These are phyloP conservation scores for Phytophthora ohioensis DNA, from an alignment of 352 stramenopile genomes.

Conservation along the genomic window DNA sequence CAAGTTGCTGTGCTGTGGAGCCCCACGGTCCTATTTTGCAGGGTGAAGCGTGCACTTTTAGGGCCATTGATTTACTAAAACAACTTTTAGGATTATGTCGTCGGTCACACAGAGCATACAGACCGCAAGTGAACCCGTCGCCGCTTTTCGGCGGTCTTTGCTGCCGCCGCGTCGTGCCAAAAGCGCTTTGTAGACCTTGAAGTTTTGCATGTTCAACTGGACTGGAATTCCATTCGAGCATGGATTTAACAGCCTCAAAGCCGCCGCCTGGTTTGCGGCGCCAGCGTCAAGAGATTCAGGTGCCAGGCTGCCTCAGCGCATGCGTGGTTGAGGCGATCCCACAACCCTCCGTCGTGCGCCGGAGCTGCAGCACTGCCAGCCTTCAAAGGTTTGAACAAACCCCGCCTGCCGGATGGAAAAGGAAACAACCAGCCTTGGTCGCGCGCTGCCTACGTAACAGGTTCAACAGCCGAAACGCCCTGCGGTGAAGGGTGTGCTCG, in stretches of 20 bases:
- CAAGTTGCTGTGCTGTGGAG: too few species aligned
- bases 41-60: constrained; percentile 4
- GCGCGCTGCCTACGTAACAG: too few species aligned
- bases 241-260: neutral
- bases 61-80: constrained; percentile 1
- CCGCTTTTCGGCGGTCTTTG: constrained; percentile 19
- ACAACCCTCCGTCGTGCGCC: constrained; percentile 22
- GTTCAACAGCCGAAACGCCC: too few species aligned
- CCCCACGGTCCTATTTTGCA: constrained; percentile 10
- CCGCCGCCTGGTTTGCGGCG: neutral
- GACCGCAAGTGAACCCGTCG: neutral
- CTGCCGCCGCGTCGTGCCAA: constrained; percentile 13
- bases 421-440: neutral
- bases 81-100: neutral
- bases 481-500: too few species aligned
- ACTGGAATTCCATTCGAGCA: constrained; percentile 19
- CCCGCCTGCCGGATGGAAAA: neutral
- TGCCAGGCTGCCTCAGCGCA: constrained; percentile 30
- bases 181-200: constrained; percentile 28
- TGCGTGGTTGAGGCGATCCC: constrained; percentile 23
- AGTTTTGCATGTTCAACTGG: constrained; percentile 37
- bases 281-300: constrained; percentile 6
- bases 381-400: neutral
- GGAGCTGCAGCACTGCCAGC: constrained; percentile 4
- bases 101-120: constrained; percentile 1